These are phyloP conservation scores for Ophiognomonia clavigignenti-juglandacearum DNA, from an alignment of 2,329 filamentous ascomycete species.

Conservation along the genomic window DNA sequence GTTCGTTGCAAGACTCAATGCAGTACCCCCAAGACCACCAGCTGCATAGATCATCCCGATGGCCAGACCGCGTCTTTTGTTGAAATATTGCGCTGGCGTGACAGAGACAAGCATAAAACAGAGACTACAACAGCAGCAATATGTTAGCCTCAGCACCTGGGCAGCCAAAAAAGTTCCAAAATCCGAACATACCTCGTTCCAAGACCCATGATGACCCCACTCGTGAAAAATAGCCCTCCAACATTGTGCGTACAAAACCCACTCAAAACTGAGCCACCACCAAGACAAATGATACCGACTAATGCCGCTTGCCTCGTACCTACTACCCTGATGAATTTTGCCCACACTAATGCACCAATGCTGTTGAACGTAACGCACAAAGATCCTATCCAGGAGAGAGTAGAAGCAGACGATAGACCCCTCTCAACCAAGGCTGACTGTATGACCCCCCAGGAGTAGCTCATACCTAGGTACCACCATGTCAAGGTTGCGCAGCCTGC, in stretches of 20 bases:
- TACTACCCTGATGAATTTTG: constrained; percentile 43
- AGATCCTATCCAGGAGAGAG: constrained; percentile 55
- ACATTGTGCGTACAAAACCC: constrained; percentile 41
- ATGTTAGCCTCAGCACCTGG: neutral
- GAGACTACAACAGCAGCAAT: constrained; percentile 19
- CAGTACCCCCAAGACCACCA: constrained; percentile 44
- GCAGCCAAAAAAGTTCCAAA: neutral
- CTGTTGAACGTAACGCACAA: constrained; percentile 45
- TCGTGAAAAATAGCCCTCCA: constrained; percentile 41
- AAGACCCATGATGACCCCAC: constrained; percentile 29
- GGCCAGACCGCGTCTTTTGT: constrained; percentile 37
- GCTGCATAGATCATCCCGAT: constrained; percentile 40
- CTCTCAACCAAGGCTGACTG: constrained; percentile 50
- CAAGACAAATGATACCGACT: constrained; percentile 45
- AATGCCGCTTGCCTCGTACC: constrained; percentile 43
- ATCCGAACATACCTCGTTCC: constrained; percentile 5
- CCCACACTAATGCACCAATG: constrained; percentile 46
- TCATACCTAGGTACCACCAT: constrained; percentile 53
- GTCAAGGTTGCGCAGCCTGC: constrained; percentile 42
- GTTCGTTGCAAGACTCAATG: constrained; percentile 37
- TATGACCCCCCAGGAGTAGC: constrained; percentile 57
- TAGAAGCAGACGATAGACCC: constrained; percentile 42
- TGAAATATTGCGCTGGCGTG: constrained; percentile 43
- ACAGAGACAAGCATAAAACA: constrained; percentile 38
- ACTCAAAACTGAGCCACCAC: constrained; percentile 41